These are phyloP conservation scores for Dendrothele bispora DNA, from an alignment of 768 basidiomycete genomes.

Conservation along the genomic window DNA sequence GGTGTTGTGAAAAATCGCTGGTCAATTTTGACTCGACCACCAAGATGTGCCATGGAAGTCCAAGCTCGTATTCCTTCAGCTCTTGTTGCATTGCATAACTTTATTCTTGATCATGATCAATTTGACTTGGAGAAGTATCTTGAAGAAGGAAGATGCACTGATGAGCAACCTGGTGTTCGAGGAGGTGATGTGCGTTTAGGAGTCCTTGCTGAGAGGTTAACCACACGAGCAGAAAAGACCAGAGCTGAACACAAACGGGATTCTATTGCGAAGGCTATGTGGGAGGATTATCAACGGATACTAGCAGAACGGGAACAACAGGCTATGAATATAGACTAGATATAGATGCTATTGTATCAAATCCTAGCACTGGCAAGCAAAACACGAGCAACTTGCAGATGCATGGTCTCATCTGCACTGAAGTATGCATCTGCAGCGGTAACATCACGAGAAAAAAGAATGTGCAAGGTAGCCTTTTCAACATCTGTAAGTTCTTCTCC, in stretches of 20 bases:
- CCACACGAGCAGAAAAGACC: no score
- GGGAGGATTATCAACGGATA: conserved; percentile 18
- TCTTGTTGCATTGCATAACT: no score
- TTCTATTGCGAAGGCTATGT: conserved; percentile 25
- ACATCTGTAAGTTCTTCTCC: neutral
- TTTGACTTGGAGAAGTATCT: neutral
- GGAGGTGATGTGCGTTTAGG: neutral
- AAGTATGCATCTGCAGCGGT: neutral
- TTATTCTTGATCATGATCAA: no score
- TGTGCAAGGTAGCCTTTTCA: neutral
- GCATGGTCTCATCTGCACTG: neutral
- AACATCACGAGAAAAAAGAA: neutral
- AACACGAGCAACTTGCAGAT: neutral
- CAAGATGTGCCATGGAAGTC: no score
- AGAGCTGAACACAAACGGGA: conserved; percentile 12
- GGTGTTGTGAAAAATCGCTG: no score
- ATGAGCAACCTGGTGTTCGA: neutral
- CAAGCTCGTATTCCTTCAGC: no score
- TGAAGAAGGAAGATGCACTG: no score
- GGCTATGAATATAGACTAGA: neutral
- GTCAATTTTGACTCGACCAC: no score
- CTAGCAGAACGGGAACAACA: neutral
- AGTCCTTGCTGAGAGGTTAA: no score
- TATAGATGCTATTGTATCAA: neutral
- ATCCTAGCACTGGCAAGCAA: neutral